Base-by-base conservation (phyloP, 2,329 filamentous ascomycete species). In the Paramyrothecium roridum region DNA sequence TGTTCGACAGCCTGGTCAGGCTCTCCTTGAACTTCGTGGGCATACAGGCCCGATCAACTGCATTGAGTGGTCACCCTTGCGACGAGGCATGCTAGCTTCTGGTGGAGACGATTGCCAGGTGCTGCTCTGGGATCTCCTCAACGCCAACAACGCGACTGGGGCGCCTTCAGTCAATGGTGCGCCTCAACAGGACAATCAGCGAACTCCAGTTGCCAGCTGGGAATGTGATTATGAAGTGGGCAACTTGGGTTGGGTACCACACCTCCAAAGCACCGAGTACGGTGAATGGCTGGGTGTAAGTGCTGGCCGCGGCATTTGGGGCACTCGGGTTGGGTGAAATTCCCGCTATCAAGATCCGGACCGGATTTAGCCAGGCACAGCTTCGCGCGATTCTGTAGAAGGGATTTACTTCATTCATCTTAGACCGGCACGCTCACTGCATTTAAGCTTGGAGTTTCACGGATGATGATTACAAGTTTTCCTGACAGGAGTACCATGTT, bases 1-100 rank as follows among this genome's bases (percentile, higher is more conserved):
- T 67, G 93, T 98, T 3, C 88, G 95, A 50, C 95, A 99, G 73
- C 95, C 95, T 0, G 95, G 95, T 7, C 95, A 97, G 73, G 95
- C 95, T 2, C 82, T 99, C 4, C 84, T 99, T 23, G 95, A 99
- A 70, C 85, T 99, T 40, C 90, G 90, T 50, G 95, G 95, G 21
- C 93, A 99, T 68, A 84, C 86, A 21, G 89, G 91, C 4, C 75
- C 91, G 8, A 83, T 99, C 55, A 98, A 96, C 74, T 95, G 90
- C 66, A 89, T 98, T 56, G 95, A 99, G 75, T 99, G 95, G 95
- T 96, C 91, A 10, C 93, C 92, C 0, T 84, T 86, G 54, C 84
- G 93, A 56, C 83, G 95, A 64, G 95, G 95, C 22, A 89, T 93
- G 61, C 83, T 99, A 19, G 93, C 93, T 17, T 96, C 91, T 1